These are phyloP conservation scores for Nowakowskiella sp. DNA, from an alignment of 192 early-diverging fungal species.

Conservation along the genomic window DNA sequence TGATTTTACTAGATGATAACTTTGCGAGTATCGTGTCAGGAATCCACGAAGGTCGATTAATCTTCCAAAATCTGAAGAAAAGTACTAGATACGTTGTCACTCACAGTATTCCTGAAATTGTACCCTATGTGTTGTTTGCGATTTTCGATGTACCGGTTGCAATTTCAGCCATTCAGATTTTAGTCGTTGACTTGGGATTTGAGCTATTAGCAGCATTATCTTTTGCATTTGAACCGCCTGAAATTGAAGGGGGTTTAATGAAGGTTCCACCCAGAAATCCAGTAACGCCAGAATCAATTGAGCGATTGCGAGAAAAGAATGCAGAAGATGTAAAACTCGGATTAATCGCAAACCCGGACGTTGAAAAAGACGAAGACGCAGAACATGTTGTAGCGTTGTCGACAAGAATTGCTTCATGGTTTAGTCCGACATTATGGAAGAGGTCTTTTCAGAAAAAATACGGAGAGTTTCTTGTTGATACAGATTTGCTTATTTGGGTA, in stretches of 20 bases:
- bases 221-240: conserved; percentile 87
- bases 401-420: no score
- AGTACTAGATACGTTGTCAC: conserved; percentile 85
- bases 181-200: conserved; percentile 91
- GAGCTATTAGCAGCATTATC: conserved; percentile 79
- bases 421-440: conserved; percentile 18
- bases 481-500: conserved; percentile 68
- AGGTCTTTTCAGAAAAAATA: conserved; percentile 54
- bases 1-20: conserved; percentile 98
- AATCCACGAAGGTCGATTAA: conserved; percentile 90
- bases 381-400: no score
- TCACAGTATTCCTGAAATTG: conserved; percentile 80
- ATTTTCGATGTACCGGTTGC: conserved; percentile 78
- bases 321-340: no score
- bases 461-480: conserved; percentile 83
- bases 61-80: conserved; percentile 95
- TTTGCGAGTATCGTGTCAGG: conserved; percentile 90
- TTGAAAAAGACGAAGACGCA: conserved; percentile 3
- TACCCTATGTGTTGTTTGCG: conserved; percentile 64
- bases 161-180: conserved; percentile 73
- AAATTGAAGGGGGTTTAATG: conserved; percentile 72
- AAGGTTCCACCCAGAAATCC: conserved; percentile 83
- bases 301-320: conserved; percentile 60
- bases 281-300: conserved; percentile 68
- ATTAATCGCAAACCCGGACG: no score